These are phyloP conservation scores for Wickerhamiella allomyrinae DNA, from an alignment of 805 yeast species.

Conservation along the genomic window DNA sequence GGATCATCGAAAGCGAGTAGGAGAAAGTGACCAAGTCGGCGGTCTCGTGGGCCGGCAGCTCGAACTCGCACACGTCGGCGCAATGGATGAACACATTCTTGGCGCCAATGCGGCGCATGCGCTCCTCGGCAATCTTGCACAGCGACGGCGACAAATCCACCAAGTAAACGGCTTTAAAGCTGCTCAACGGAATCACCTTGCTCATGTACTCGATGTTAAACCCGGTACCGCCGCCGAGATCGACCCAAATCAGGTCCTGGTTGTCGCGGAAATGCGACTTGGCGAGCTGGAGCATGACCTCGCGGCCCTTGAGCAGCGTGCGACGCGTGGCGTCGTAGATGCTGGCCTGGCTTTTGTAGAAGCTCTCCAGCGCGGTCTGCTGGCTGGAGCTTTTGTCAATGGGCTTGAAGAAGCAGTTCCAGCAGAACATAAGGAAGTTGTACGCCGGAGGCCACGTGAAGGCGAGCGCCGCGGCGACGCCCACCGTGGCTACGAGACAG, in stretches of 20 bases:
- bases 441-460: neutral
- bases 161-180: slow-evolving; percentile 52
- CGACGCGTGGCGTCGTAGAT: slow-evolving; percentile 62
- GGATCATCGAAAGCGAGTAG: slow-evolving; percentile 75
- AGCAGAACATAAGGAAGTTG: slow-evolving; percentile 24
- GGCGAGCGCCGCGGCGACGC: neutral
- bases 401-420: slow-evolving; percentile 48
- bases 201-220: slow-evolving; percentile 68
- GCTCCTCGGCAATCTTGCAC: slow-evolving; percentile 51
- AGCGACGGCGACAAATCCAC: slow-evolving; percentile 68
- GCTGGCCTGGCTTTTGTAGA: slow-evolving; percentile 64
- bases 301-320: slow-evolving; percentile 54
- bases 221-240: slow-evolving; percentile 78
- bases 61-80: slow-evolving; percentile 64
- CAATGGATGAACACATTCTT: slow-evolving; percentile 51
- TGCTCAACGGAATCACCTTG: slow-evolving; percentile 32
- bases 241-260: slow-evolving; percentile 21
- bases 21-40: slow-evolving; percentile 72
- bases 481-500: neutral
- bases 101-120: slow-evolving; percentile 38
- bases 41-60: slow-evolving; percentile 27
- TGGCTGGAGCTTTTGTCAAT: slow-evolving; percentile 29
- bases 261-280: slow-evolving; percentile 37
- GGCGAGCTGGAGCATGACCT: slow-evolving; percentile 44
- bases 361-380: slow-evolving; percentile 49